These are phyloP conservation scores for Luvunga scandens DNA, from an alignment of 345 rosid species.

Conservation along the genomic window DNA sequence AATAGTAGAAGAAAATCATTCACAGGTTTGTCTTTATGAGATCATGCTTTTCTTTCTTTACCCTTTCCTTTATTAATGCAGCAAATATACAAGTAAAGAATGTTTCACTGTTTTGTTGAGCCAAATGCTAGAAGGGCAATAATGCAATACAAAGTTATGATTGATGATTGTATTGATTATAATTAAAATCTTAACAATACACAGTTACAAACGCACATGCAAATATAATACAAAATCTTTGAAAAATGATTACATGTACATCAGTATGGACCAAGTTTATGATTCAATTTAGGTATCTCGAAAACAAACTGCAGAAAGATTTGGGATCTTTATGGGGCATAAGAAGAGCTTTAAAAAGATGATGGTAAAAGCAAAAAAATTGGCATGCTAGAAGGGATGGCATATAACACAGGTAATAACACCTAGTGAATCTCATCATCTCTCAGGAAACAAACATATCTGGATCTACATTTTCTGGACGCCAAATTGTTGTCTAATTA, in stretches of 20 bases:
- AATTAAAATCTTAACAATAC: too few species aligned
- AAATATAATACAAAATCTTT: too few species aligned
- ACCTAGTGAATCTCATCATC: neutral
- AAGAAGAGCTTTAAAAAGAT: neutral
- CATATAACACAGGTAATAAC: neutral
- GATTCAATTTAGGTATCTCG: too few species aligned
- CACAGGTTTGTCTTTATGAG: conserved; percentile 43
- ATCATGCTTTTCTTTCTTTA: neutral
- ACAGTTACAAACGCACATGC: too few species aligned
- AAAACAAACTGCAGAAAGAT: neutral
- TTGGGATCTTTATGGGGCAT: neutral
- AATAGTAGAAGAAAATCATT: conserved; percentile 21
- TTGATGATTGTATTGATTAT: too few species aligned
- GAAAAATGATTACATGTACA: too few species aligned
- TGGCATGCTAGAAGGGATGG: neutral
- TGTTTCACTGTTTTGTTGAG: neutral
- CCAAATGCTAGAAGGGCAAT: neutral
- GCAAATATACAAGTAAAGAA: neutral
- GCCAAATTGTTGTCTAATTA: neutral
- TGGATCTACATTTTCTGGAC: neutral
- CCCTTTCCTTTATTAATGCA: neutral
- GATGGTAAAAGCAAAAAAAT: too few species aligned
- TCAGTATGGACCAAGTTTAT: too few species aligned
- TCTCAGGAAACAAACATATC: neutral
- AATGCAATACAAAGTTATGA: too few species aligned